These are phyloP conservation scores for Talaromyces adpressus DNA, from an alignment of 495 filamentous ascomycete species.

Conservation along the genomic window DNA sequence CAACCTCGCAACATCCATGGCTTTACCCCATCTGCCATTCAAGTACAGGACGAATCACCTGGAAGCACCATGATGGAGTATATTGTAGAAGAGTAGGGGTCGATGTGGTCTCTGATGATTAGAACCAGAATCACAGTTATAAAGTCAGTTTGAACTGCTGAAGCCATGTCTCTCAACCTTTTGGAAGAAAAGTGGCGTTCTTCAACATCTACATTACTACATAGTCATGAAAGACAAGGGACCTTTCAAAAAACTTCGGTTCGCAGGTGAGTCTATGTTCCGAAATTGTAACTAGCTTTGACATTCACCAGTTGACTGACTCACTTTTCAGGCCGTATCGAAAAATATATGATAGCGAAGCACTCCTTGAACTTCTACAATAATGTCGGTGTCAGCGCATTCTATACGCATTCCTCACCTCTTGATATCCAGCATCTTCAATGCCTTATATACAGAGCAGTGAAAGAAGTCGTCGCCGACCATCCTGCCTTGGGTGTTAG, in stretches of 20 bases:
- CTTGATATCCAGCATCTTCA: not conserved
- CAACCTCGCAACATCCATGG: not conserved
- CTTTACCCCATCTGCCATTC: not conserved
- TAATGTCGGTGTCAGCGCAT: not conserved
- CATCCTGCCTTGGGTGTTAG: not conserved
- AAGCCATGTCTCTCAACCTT: not conserved
- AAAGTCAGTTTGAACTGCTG: not conserved
- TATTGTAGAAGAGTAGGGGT: not conserved
- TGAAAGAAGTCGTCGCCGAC: not conserved
- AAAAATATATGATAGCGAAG: not conserved
- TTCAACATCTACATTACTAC: not conserved
- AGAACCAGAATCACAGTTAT: not conserved
- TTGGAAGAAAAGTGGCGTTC: not conserved
- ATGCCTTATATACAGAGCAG: not conserved
- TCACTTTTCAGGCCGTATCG: not conserved
- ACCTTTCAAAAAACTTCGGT: not conserved
- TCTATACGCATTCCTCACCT: not conserved
- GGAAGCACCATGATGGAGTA: not conserved
- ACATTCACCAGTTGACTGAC: not conserved
- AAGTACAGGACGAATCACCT: not conserved
- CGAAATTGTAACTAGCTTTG: too few relatives aligned
- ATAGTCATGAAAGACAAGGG: not conserved
- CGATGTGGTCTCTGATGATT: not conserved
- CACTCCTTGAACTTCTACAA: not conserved
- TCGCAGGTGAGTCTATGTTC: not conserved